Evolutionary conservation across 2,329 filamentous ascomycete species (phyloP), one percentile per base, ranked within the genome.

Genomic region (Hymenoscyphus fraxineus): DNA sequence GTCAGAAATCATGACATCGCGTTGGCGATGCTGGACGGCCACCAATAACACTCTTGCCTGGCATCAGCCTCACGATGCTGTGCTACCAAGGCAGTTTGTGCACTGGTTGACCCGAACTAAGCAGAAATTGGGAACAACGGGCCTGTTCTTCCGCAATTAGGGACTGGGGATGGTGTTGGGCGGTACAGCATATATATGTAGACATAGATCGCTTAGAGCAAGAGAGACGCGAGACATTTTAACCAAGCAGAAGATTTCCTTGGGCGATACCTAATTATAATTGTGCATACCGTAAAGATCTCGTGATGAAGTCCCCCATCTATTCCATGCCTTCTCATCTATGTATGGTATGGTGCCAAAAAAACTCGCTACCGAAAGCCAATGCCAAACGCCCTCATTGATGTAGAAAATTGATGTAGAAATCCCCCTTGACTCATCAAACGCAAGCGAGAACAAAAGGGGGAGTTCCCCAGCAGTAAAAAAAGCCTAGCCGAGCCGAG

Each of bases 101-200:
- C 35, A 35, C 35, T 35, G 35, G 66, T 58, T 67, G 64, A 66
- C 64, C 66, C 60, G 58, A 60, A 27, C 54, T 40, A 62, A 22
- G 51, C 5, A 44, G 41, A 27, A 6, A 6, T 10, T 40, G 59
- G 61, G 60, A 64, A 40, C 47, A 10, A 58, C 64, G 66, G 61
- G 59, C 61, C 64, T 59, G 19, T 51, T 65, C 65, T 65, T 63
- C 66, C 66, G 65, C 66, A 63, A 61, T 60, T n/a, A n/a, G 16
- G 55, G 22, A 19, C 22, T 54, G 22, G 40, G 16, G 31, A 56
- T 57, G 54, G 31, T 38, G 54, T 31, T 27, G 27, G 27, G 27
- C 27, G 27, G 2, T 40, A 22, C 41, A 22, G 39, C 32, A 59
- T 47, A 62, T 39, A 56, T 47, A 62, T 40, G 59, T 38, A 62